Evolutionary conservation across 2,329 filamentous ascomycete species (phyloP).

Genomic region (Aspergillus versicolor): DNA sequence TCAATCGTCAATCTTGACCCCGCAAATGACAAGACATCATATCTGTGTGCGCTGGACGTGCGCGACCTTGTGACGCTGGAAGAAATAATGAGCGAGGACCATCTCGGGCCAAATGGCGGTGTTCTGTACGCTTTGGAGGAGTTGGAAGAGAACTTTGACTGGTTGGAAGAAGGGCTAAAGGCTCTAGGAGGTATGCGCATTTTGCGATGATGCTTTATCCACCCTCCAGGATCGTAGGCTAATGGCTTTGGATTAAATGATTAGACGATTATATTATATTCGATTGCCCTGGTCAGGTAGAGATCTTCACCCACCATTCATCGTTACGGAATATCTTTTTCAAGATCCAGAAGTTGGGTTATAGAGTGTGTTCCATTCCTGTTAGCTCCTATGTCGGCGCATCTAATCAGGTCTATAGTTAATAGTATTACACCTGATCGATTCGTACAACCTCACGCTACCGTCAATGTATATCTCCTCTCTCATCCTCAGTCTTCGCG

Average conservation of each 20-base stretch:
- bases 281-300: constrained; percentile 95
- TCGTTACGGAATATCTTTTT: constrained; percentile 91
- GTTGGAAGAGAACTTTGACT: constrained; percentile 89
- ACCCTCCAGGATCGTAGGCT: background rate
- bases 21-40: constrained; percentile 89
- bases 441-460: constrained; percentile 88
- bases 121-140: constrained; percentile 93
- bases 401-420: constrained; percentile 56
- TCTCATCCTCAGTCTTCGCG: constrained; percentile 84
- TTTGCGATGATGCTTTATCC: background rate
- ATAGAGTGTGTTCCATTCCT: constrained; percentile 65
- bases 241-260: background rate
- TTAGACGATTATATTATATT: constrained; percentile 88
- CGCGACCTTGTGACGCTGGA: constrained; percentile 85
- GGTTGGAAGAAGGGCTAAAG: constrained; percentile 79
- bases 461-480: constrained; percentile 95
- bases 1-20: constrained; percentile 96
- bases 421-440: constrained; percentile 88
- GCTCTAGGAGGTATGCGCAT: constrained; percentile 60
- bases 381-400: background rate
- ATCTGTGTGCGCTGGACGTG: constrained; percentile 87
- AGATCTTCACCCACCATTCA: constrained; percentile 93
- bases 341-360: constrained; percentile 83
- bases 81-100: constrained; percentile 90
- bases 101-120: constrained; percentile 87